Evolutionary conservation across 352 stramenopile species (phyloP), one percentile per base, ranked within the genome.

Genomic region (Phytopythium ostracodes): DNA sequence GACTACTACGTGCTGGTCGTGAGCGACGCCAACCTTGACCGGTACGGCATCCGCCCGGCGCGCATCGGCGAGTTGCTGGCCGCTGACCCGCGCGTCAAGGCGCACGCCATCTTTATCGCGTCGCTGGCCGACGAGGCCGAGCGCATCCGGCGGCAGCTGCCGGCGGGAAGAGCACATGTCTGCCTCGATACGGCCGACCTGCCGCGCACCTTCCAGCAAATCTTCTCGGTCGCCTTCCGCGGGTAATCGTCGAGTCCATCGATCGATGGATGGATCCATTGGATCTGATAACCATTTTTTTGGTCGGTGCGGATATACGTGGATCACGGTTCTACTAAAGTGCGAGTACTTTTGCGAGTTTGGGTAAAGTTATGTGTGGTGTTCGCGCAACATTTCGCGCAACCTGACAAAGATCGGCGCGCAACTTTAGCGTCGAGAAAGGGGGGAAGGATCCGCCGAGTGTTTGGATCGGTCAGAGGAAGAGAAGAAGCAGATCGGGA

Each of bases 1-100:
- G 85, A 94, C 40, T 81, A 84, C 53, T 91, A 96, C 51, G 92
- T 98, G 20, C 96, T 98, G 64, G 86, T 97, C 11, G 88, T 99
- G 50, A 97, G 85, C 40, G 96, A 99, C 75, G 96, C 96, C 42
- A 99, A 99, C 64, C 79, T 99, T 6, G 74, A 96, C 35, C 84
- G 94, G 15, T 99, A 99, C 77, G 77, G 92, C 24, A 93, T 93
- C 57, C 73, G 71, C 14, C 81, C 84, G 2, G 64, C 68, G 43
- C 76, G 71, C 4, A 72, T 93, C 50, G 80, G 76, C 9, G 71
- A 68, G 44, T 79, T 88, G 60, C 61, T 93, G 24, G 9, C 84
- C 15, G 68, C 70, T 5, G 80, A 91, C 29, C 65, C 68, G 17
- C 69, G 65, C 15, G 84, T 93, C 25, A 80, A 88, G 54, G 80